Evolutionary conservation across 495 filamentous ascomycete genomes (phyloP).

Genomic region (Corynascus novoguineensis): DNA sequence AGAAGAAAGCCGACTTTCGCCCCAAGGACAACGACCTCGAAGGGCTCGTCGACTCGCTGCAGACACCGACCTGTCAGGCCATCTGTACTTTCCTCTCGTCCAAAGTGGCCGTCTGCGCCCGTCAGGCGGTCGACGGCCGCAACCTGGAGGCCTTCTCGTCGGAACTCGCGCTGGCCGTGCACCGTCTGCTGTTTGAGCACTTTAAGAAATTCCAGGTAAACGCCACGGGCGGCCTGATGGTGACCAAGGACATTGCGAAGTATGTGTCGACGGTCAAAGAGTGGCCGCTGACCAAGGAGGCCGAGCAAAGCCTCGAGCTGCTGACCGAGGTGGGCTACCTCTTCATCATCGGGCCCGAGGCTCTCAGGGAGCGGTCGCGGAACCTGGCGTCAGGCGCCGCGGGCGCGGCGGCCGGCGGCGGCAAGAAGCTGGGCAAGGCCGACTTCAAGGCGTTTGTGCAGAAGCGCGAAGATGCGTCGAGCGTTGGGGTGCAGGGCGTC

Average conservation of each 20-base stretch:
- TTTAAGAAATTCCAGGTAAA: conserved; percentile 90
- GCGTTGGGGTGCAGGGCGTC: conserved; percentile 73
- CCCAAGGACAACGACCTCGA: conserved; percentile 78
- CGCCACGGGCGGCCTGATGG: conserved; percentile 86
- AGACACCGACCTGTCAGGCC: conserved; percentile 76
- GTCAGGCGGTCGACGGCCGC: conserved; percentile 64
- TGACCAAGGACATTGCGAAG: conserved; percentile 89
- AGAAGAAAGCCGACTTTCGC: conserved; percentile 90
- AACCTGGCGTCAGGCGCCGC: conserved; percentile 45
- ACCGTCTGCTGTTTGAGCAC: conserved; percentile 76
- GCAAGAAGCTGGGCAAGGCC: conserved; percentile 52
- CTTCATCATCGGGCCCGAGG: conserved; percentile 91
- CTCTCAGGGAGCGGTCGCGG: conserved; percentile 64
- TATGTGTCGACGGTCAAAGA: conserved; percentile 78
- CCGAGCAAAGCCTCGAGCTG: conserved; percentile 70
- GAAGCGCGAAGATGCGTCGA: conserved; percentile 74
- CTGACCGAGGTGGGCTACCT: conserved; percentile 91
- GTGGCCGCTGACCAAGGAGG: conserved; percentile 69
- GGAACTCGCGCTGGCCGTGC: conserved; percentile 79
- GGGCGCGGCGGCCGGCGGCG: conserved; percentile 6
- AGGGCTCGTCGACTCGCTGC: conserved; percentile 68
- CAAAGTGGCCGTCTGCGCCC: conserved; percentile 54
- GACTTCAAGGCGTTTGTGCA: conserved; percentile 82
- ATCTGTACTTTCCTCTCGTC: conserved; percentile 67
- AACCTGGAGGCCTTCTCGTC: conserved; percentile 73